phyloP scores from a whole-genome alignment of 805 yeast species.

The Wickerhamomyces rabaulensis region DNA sequence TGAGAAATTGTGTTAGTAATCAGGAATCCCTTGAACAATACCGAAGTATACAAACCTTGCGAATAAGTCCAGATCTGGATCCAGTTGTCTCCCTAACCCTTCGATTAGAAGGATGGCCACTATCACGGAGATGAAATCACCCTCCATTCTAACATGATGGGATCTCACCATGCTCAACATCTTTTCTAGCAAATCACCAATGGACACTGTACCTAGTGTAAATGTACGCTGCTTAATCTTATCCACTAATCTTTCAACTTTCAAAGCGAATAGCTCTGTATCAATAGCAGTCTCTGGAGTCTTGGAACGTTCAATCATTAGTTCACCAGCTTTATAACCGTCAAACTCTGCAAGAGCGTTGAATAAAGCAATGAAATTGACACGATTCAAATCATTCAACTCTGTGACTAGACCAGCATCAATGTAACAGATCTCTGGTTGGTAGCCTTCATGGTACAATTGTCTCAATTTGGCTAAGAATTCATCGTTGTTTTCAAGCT shows the following conservation, averaged over 20 bases:
- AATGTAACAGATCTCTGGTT: conserved; percentile 82
- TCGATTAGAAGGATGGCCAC: conserved; percentile 87
- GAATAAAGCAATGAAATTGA: conserved; percentile 85
- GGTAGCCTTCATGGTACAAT: conserved; percentile 53
- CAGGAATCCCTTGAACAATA: conserved; percentile 29
- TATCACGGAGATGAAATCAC: conserved; percentile 93
- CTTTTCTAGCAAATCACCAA: conserved; percentile 84
- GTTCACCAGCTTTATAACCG: conserved; percentile 90
- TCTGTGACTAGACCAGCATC: conserved; percentile 96
- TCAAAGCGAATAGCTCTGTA: conserved; percentile 78
- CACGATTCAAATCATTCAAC: conserved; percentile 67
- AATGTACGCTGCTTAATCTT: conserved; percentile 83
- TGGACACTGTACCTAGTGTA: conserved; percentile 84
- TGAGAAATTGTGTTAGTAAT: conserved; percentile 15
- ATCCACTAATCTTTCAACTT: conserved; percentile 78
- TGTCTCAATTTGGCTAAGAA: conserved; percentile 43
- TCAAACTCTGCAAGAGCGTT: conserved; percentile 86
- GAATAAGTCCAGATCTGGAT: conserved; percentile 89
- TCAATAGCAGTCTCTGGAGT: conserved; percentile 91
- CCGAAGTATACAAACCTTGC: conserved; percentile 79
- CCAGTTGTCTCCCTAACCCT: conserved; percentile 92
- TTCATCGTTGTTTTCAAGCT: conserved; percentile 25
- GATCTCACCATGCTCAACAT: conserved; percentile 86
- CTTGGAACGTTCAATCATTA: conserved; percentile 91
- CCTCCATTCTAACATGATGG: conserved; percentile 97